A percentile compares a stretch with the other conserved stretches of the same genome.
Conservation (phyloP, 2,329 filamentous ascomycete genomes). For the Bisporella sp. region DNA sequence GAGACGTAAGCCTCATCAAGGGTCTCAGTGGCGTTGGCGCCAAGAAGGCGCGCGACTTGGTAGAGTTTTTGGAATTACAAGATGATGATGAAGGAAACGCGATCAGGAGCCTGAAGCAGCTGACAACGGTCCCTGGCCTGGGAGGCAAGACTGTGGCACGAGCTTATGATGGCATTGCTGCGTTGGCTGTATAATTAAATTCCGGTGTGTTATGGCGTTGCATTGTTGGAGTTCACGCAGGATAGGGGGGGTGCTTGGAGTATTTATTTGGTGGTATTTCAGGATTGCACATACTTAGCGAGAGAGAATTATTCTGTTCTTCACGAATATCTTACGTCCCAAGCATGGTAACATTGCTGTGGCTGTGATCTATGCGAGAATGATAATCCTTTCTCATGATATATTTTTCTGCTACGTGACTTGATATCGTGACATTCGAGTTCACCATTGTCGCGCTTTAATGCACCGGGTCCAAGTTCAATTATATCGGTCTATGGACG, state of each 20-base stretch:
- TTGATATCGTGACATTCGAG: no score
- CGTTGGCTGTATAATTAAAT: conserved; percentile 15
- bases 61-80: conserved; percentile 46
- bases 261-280: background rate
- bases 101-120: conserved; percentile 43
- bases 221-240: conserved; percentile 10
- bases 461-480: no score
- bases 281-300: no score
- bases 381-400: background rate
- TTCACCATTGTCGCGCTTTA: no score
- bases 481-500: no score
- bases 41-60: conserved; percentile 60
- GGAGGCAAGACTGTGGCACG: conserved; percentile 49
- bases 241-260: conserved; percentile 1
- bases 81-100: conserved; percentile 32
- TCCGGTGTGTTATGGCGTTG: conserved; percentile 7
- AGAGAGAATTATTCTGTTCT: no score
- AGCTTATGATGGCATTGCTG: conserved; percentile 33
- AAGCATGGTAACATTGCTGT: background rate
- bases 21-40: conserved; percentile 63
- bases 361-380: background rate
- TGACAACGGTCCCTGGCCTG: conserved; percentile 49
- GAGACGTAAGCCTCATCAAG: conserved; percentile 58
- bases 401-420: background rate
- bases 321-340: background rate